These are phyloP conservation scores for Nemania serpens DNA, from an alignment of 2,329 filamentous ascomycete genomes.

Conservation along the genomic window DNA sequence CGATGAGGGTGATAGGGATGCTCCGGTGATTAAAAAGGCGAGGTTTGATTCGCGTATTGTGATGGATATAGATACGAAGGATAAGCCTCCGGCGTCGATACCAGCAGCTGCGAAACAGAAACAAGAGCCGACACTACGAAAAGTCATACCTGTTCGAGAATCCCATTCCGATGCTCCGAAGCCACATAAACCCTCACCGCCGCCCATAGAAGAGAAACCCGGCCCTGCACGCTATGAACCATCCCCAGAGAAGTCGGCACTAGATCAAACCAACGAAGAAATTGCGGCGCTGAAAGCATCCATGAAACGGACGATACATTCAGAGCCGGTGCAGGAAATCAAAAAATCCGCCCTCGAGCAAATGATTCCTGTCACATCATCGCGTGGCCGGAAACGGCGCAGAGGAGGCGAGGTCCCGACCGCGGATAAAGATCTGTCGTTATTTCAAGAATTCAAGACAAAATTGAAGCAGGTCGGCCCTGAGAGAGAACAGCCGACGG, in stretches of 20 bases:
- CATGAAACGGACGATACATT: slow-evolving; percentile 69
- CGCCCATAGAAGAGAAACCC: slow-evolving; percentile 30
- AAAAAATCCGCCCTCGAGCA: slow-evolving; percentile 71
- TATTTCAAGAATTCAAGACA: slow-evolving; percentile 79
- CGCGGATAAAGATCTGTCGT: slow-evolving; percentile 65
- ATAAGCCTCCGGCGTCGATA: slow-evolving; percentile 35
- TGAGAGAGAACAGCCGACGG: slow-evolving; percentile 40
- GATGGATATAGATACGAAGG: slow-evolving; percentile 57
- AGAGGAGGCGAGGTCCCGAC: slow-evolving; percentile 58
- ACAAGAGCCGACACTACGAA: slow-evolving; percentile 37
- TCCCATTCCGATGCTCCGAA: slow-evolving; percentile 27
- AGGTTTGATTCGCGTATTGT: slow-evolving; percentile 81
- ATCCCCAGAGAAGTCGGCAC: slow-evolving; percentile 51
- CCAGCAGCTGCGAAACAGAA: slow-evolving; percentile 40
- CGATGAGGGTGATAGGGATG: slow-evolving; percentile 64
- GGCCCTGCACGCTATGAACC: slow-evolving; percentile 38
- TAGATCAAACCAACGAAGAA: slow-evolving; percentile 77
- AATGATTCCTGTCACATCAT: slow-evolving; percentile 74
- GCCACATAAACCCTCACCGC: slow-evolving; percentile 28
- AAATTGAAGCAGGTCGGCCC: slow-evolving; percentile 65
- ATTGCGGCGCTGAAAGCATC: slow-evolving; percentile 81
- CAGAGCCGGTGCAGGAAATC: slow-evolving; percentile 57
- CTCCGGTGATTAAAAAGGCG: slow-evolving; percentile 70
- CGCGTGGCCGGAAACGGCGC: slow-evolving; percentile 71
- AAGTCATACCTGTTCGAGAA: slow-evolving; percentile 39